phyloP scores from a whole-genome alignment of 2,329 filamentous ascomycete genomes.

The Penicillium sp. region DNA sequence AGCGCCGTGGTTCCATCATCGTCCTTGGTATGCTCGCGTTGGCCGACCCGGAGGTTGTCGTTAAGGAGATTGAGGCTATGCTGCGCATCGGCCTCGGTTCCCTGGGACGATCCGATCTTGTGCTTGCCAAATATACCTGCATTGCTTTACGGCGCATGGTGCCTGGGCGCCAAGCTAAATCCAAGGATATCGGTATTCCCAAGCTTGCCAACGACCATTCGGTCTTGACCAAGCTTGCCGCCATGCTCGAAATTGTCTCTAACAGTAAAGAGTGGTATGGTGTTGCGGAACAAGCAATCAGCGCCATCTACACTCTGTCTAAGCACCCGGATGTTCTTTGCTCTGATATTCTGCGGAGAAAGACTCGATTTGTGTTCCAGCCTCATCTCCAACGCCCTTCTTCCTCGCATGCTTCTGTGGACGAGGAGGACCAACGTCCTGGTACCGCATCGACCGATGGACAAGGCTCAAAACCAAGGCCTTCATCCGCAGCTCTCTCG shows the following conservation, averaged over 20 bases:
- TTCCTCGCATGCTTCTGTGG: constrained; percentile 27
- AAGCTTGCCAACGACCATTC: constrained; percentile 91
- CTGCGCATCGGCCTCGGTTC: constrained; percentile 82
- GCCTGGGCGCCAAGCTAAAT: constrained; percentile 77
- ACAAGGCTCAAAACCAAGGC: constrained; percentile 58
- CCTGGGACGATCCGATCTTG: constrained; percentile 77
- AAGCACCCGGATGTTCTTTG: constrained; percentile 93
- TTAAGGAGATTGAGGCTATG: constrained; percentile 94
- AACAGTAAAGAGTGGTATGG: constrained; percentile 95
- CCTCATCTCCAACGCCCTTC: constrained; percentile 35
- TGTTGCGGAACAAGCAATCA: constrained; percentile 92
- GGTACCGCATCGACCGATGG: constrained; percentile 35
- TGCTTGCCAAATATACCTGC: constrained; percentile 92
- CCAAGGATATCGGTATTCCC: constrained; percentile 62
- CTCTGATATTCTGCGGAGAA: constrained; percentile 83
- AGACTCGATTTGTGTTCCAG: constrained; percentile 78
- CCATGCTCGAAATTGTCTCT: constrained; percentile 80
- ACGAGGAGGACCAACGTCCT: constrained; percentile 35
- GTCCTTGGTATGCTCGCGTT: constrained; percentile 95
- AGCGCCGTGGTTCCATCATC: constrained; percentile 90
- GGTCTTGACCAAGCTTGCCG: constrained; percentile 74
- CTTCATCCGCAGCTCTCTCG: constrained; percentile 70
- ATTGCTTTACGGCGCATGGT: constrained; percentile 90
- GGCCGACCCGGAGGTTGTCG: constrained; percentile 87
- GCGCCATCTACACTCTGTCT: constrained; percentile 89